Base-by-base conservation (phyloP, 176 grass and related monocot species). In the Thinopyrum elongatum region DNA sequence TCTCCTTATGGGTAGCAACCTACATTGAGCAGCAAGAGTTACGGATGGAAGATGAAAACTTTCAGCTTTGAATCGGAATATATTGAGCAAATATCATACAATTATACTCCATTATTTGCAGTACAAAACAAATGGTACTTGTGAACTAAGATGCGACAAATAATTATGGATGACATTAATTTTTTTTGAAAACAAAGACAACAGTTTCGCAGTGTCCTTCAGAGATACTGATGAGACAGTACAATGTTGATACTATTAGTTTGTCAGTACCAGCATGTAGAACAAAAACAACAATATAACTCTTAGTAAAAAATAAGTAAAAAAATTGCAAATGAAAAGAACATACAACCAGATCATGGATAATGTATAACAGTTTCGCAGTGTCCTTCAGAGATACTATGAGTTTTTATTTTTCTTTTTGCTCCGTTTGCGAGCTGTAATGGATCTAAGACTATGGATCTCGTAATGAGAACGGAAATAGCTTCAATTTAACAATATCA, bases 331-430 rank as follows among this genome's bases (percentile, higher is more conserved):
- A 78, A 35, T 10, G n/a, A 57, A 86, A 75, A 49, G 66, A 21
- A 49, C 82, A 69, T 88, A 95, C 93, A 84, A 26, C 82, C 44
- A 95, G 42, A 94, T 98, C 86, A 87, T 90, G 91, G 82, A 91
- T 74, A 4, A n/a, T n/a, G n/a, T n/a, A n/a, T n/a, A n/a, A n/a
- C n/a, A n/a, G n/a, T n/a, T n/a, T n/a, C n/a, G n/a, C n/a, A n/a
- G n/a, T n/a, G n/a, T n/a, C n/a, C n/a, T n/a, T n/a, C n/a, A n/a
- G n/a, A n/a, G n/a, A n/a, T n/a, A n/a, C n/a, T n/a, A n/a, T n/a
- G n/a, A n/a, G n/a, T n/a, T n/a, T n/a, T n/a, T n/a, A n/a, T n/a
- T n/a, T n/a, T n/a, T n/a, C n/a, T n/a, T n/a, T n/a, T n/a, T n/a
- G n/a, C n/a, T n/a, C n/a, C n/a, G n/a, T n/a, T n/a, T n/a, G n/a